A percentile compares a stretch with the other conserved stretches of the same genome.
phyloP scores from a whole-genome alignment of 352 stramenopile species.

The Globisporangium paddicum region DNA sequence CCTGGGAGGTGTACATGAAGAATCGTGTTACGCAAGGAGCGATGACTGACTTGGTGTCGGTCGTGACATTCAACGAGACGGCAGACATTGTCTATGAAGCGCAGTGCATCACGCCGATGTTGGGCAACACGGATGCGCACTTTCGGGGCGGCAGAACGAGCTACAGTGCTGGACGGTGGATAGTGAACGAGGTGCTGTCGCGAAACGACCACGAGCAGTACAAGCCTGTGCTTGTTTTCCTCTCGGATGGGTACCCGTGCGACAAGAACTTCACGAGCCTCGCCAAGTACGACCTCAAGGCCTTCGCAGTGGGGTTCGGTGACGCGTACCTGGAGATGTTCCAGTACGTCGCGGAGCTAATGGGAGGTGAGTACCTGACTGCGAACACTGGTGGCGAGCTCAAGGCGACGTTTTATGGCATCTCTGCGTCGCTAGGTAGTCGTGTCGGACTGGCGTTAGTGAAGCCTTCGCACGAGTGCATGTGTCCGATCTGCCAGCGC shows the following conservation, averaged over 20 bases:
- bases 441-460: background rate
- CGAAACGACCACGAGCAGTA: background rate
- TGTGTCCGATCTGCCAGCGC: constrained; percentile 52
- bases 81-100: constrained; percentile 58
- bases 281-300: background rate
- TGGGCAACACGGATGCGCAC: background rate
- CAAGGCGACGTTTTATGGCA: background rate
- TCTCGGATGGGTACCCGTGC: background rate
- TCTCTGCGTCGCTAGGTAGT: background rate
- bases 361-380: background rate
- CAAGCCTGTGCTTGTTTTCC: background rate
- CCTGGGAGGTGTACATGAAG: constrained; percentile 56
- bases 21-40: constrained; percentile 55
- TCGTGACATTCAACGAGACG: constrained; percentile 14
- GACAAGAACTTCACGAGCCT: background rate
- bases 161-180: background rate
- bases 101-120: constrained; percentile 28
- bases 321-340: background rate
- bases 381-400: background rate
- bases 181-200: background rate
- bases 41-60: constrained; percentile 62
- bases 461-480: constrained; percentile 7
- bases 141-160: background rate
- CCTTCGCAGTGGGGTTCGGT: background rate
- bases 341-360: background rate